phyloP scores from a whole-genome alignment of 257 asterid genomes.

The Solanum commersonii region DNA sequence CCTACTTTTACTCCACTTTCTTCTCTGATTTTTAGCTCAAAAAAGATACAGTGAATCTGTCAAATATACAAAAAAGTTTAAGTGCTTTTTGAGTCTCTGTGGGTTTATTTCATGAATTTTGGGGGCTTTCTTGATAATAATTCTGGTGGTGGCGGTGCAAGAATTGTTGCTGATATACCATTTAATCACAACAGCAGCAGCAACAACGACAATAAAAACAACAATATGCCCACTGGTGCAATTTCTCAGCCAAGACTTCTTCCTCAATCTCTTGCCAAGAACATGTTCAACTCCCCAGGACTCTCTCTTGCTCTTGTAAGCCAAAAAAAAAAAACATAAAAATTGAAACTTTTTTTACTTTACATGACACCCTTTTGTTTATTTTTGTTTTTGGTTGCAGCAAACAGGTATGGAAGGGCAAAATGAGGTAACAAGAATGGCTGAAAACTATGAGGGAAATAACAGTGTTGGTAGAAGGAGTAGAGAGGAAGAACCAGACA shows the following conservation, averaged over 20 bases:
- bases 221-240: constrained; percentile 42
- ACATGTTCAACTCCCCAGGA: constrained; percentile 74
- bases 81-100: neutral
- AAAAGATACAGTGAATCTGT: neutral
- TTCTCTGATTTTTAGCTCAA: neutral
- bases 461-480: constrained; percentile 45
- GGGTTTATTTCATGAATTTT: constrained; percentile 66
- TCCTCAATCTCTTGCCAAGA: constrained; percentile 42
- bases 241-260: constrained; percentile 41
- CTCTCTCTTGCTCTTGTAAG: constrained; percentile 92
- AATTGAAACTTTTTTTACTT: neutral
- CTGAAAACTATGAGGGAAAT: constrained; percentile 36
- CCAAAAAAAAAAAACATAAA: neutral
- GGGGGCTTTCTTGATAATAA: constrained; percentile 74
- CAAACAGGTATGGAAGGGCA: constrained; percentile 79
- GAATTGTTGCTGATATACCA: constrained; percentile 50
- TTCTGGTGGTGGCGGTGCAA: constrained; percentile 52
- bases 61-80: neutral
- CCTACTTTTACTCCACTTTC: neutral
- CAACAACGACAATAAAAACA: constrained; percentile 3
- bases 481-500: constrained; percentile 83
- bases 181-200: constrained; percentile 17
- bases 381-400: constrained; percentile 9
- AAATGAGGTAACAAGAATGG: constrained; percentile 42
- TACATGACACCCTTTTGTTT: neutral